Evolutionary conservation across 331 rosid genomes (phyloP).

Genomic region (Acacia pycnantha): DNA sequence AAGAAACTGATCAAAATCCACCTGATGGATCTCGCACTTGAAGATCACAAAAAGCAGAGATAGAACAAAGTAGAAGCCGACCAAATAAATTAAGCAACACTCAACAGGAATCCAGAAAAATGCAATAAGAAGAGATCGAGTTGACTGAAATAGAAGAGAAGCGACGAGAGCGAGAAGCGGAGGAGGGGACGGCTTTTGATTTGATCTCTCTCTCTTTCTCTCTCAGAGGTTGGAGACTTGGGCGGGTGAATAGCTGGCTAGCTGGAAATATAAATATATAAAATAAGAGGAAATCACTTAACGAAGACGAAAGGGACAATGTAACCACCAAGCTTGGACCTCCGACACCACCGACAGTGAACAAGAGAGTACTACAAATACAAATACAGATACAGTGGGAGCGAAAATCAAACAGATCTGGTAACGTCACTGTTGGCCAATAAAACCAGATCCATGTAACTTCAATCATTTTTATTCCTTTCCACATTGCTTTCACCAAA

Average conservation of each 20-base stretch:
- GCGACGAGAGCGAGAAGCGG: constrained; percentile 22
- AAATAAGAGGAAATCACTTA: constrained; percentile 24
- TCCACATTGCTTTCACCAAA: constrained; percentile 17
- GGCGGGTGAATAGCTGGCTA: constrained; percentile 24
- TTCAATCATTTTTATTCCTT: constrained; percentile 1
- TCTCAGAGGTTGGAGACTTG: neutral
- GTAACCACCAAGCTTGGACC: constrained; percentile 23
- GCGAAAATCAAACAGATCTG: constrained; percentile 19
- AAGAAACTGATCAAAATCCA: constrained; percentile 22
- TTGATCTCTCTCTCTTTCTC: neutral
- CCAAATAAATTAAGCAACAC: constrained; percentile 7
- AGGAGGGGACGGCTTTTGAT: neutral
- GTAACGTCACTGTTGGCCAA: neutral
- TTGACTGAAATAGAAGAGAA: constrained; percentile 5
- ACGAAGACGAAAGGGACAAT: constrained; percentile 55
- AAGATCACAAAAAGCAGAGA: constrained; percentile 6
- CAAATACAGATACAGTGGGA: neutral
- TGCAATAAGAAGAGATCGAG: constrained; percentile 17
- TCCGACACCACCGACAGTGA: constrained; percentile 49
- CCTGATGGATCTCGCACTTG: neutral
- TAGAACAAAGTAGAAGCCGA: neutral
- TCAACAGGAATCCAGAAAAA: neutral
- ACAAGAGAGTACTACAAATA: neutral
- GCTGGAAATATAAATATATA: constrained; percentile 31
- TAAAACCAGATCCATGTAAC: neutral